phyloP scores from a whole-genome alignment of 352 stramenopile genomes.

The Globisporangium spinosum region DNA sequence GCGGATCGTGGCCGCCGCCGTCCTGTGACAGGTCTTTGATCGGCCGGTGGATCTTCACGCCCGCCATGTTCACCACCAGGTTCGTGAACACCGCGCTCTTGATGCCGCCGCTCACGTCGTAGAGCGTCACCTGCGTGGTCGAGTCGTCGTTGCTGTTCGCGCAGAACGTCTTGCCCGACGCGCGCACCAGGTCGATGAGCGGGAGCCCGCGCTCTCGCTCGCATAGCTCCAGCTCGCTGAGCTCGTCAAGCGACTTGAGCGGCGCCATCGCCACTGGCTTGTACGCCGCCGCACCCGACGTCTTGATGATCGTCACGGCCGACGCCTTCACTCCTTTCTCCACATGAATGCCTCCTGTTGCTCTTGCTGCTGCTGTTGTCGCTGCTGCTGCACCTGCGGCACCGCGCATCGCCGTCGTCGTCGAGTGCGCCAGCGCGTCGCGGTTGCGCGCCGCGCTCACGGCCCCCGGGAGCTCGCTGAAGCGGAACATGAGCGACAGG shows the following conservation, averaged over 20 bases:
- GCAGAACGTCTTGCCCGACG: constrained; percentile 7
- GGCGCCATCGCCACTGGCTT: neutral
- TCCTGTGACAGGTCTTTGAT: constrained; percentile 26
- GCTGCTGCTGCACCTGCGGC: neutral
- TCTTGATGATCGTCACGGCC: neutral
- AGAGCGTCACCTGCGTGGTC: constrained; percentile 11
- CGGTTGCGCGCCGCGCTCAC: constrained; percentile 1
- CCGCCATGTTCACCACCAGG: constrained; percentile 12
- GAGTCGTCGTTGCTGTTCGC: neutral
- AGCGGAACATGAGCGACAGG: constrained; percentile 1
- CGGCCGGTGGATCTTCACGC: constrained; percentile 1
- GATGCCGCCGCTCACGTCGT: constrained; percentile 6
- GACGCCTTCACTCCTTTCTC: neutral
- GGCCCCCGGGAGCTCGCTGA: constrained; percentile 4
- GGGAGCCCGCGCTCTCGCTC: constrained; percentile 10
- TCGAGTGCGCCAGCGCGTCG: constrained; percentile 5
- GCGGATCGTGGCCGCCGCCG: constrained; percentile 23
- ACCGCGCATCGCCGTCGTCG: constrained; percentile 3
- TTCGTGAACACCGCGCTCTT: constrained; percentile 9
- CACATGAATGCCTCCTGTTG: neutral
- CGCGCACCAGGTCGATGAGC: constrained; percentile 15
- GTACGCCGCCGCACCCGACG: neutral
- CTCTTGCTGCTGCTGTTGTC: neutral
- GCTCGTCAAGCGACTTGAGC: constrained; percentile 5
- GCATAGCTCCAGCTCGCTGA: constrained; percentile 3